These are phyloP conservation scores for Bimuria novae-zelandiae DNA, from an alignment of 2,329 filamentous ascomycete species.

Conservation along the genomic window DNA sequence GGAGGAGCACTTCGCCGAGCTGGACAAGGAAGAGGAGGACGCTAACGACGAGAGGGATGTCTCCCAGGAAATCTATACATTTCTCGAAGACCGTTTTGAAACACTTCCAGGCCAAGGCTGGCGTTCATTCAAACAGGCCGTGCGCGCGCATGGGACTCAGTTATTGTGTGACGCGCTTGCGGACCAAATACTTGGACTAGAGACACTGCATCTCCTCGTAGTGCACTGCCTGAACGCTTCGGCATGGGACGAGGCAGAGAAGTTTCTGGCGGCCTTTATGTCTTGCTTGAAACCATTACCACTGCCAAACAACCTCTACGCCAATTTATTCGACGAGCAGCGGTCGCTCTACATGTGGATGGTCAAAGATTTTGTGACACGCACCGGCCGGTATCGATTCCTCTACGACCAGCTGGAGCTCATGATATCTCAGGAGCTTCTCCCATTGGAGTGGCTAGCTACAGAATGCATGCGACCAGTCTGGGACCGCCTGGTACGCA, in stretches of 20 bases:
- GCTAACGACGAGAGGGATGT: conserved; percentile 43
- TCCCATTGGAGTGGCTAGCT: conserved; percentile 47
- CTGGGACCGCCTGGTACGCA: conserved; percentile 41
- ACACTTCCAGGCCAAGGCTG: conserved; percentile 42
- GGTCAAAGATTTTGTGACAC: conserved; percentile 32
- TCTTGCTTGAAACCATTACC: conserved; percentile 28
- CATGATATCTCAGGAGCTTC: conserved; percentile 39
- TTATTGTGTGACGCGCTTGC: conserved; percentile 44
- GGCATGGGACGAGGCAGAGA: conserved; percentile 43
- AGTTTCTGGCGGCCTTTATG: conserved; percentile 35
- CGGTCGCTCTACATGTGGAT: conserved; percentile 33
- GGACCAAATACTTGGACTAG: conserved; percentile 35
- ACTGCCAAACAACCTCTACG: conserved; percentile 29
- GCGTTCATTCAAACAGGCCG: conserved; percentile 46
- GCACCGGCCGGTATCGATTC: conserved; percentile 36
- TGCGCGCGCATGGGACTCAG: conserved; percentile 48
- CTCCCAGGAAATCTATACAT: conserved; percentile 45
- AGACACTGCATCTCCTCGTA: conserved; percentile 31
- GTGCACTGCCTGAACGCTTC: conserved; percentile 35
- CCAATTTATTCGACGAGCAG: conserved; percentile 34
- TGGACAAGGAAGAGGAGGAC: conserved; percentile 35
- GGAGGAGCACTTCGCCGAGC: conserved; percentile 44
- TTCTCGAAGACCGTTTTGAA: conserved; percentile 46
- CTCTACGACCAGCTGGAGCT: conserved; percentile 41
- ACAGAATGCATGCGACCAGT: conserved; percentile 41